These are phyloP conservation scores for Rhodomyrtus psidioides DNA, from an alignment of 441 rosid species.

Conservation along the genomic window DNA sequence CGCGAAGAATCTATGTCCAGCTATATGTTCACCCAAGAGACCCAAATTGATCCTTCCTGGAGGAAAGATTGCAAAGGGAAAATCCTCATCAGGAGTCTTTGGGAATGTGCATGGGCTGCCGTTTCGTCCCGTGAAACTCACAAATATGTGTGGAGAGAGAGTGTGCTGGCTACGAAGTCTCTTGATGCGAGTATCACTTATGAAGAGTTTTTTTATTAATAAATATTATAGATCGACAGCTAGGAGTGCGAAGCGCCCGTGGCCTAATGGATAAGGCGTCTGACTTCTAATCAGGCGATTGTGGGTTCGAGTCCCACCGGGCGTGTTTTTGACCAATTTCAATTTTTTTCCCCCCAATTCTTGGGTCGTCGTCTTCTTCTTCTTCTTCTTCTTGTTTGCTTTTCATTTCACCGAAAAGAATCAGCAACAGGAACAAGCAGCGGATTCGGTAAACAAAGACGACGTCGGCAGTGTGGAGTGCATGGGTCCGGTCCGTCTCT, in stretches of 20 bases:
- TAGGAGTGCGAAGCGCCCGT: slow-evolving; percentile 26
- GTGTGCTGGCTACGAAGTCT: too few species aligned
- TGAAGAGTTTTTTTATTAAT: neutral
- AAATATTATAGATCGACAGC: too few species aligned
- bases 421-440: neutral
- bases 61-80: neutral
- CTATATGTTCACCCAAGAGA: too few species aligned
- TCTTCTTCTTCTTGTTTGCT: neutral
- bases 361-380: neutral
- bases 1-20: neutral
- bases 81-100: neutral
- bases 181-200: neutral
- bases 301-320: slow-evolving; percentile 90
- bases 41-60: neutral
- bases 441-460: neutral
- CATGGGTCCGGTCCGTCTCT: neutral
- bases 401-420: neutral
- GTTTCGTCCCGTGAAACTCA: neutral
- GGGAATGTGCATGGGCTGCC: neutral
- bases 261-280: slow-evolving; percentile 92
- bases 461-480: neutral
- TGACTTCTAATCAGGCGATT: slow-evolving; percentile 83
- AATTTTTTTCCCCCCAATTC: too few species aligned
- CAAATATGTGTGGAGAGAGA: neutral
- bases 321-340: slow-evolving; percentile 15